Percentiles rank a stretch among this genome's conserved stretches.
Evolutionary conservation across 2,329 filamentous ascomycete species (phyloP).

Genomic region (Mollisia scopiformis): DNA sequence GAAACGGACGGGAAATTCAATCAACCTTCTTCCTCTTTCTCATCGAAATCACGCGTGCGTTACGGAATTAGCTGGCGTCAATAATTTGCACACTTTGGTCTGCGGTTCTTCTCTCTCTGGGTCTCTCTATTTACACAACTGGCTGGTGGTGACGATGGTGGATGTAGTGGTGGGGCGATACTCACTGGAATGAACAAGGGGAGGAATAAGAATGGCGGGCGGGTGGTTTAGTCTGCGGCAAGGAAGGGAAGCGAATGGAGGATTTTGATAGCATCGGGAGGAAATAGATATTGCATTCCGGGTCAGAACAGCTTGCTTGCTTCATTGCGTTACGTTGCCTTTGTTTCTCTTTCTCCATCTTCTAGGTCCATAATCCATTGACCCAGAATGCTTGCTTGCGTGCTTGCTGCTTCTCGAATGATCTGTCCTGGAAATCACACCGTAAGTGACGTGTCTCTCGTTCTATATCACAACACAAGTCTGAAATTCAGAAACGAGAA

Average conservation of each 20-base stretch:
- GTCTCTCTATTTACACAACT: conserved; percentile 18
- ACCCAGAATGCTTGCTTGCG: not conserved
- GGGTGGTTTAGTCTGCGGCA: not conserved
- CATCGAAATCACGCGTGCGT: conserved; percentile 15
- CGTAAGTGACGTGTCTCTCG: not conserved
- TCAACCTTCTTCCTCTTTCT: conserved; percentile 30
- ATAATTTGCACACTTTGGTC: conserved; percentile 27
- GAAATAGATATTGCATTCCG: conserved; percentile 30
- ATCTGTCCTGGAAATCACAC: not conserved
- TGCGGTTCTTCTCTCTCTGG: too few relatives aligned
- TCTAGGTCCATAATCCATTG: not conserved
- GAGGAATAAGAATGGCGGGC: not conserved
- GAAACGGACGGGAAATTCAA: conserved; percentile 1
- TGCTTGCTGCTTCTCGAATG: not conserved
- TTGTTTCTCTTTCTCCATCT: not conserved
- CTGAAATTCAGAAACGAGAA: too few relatives aligned
- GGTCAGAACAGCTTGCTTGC: conserved; percentile 11
- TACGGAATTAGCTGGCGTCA: conserved; percentile 33
- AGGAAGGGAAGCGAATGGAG: not conserved
- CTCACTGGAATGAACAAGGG: too few relatives aligned
- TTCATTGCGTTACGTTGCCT: not conserved
- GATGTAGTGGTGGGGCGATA: not conserved
- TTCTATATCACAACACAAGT: too few relatives aligned
- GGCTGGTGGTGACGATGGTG: conserved; percentile 7
- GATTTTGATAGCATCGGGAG: conserved; percentile 25